phyloP scores from a whole-genome alignment of 495 filamentous ascomycete species.

The Massariosphaeria phaeospora region DNA sequence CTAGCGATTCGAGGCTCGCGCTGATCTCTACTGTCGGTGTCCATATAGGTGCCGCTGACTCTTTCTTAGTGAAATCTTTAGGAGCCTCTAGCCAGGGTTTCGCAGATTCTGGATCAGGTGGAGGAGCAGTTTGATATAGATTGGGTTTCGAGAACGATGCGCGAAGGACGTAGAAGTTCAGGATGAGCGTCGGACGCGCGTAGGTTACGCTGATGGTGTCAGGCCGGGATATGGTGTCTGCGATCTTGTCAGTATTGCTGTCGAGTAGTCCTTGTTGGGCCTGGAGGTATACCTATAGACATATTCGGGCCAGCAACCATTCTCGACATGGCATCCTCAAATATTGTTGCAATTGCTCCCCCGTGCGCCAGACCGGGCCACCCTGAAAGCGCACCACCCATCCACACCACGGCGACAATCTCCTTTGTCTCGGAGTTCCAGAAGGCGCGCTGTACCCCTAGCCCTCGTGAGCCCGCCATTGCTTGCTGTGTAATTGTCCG shows the following conservation, averaged over 20 bases:
- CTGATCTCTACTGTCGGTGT: slow-evolving; percentile 17
- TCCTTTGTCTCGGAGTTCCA: slow-evolving; percentile 49
- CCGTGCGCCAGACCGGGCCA: slow-evolving; percentile 79
- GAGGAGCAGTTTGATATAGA: slow-evolving; percentile 17
- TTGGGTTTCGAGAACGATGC: slow-evolving; percentile 38
- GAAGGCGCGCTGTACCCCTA: slow-evolving; percentile 42
- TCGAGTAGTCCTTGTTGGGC: too few species aligned
- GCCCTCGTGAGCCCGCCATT: slow-evolving; percentile 32
- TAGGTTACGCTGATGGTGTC: slow-evolving; percentile 58
- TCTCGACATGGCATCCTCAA: slow-evolving; percentile 58
- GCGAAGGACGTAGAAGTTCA: slow-evolving; percentile 61
- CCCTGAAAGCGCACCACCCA: slow-evolving; percentile 59
- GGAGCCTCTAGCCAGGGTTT: slow-evolving; percentile 23
- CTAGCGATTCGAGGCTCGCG: slow-evolving; percentile 40
- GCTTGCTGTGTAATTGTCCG: slow-evolving; percentile 13
- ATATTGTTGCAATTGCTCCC: slow-evolving; percentile 62
- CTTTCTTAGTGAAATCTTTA: slow-evolving; percentile 30
- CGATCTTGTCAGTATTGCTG: background rate
- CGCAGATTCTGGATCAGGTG: slow-evolving; percentile 16
- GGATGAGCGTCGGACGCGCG: slow-evolving; percentile 51
- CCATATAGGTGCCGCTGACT: slow-evolving; percentile 8
- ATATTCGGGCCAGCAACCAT: slow-evolving; percentile 39
- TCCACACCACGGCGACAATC: slow-evolving; percentile 54
- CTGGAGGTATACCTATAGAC: slow-evolving; percentile 17
- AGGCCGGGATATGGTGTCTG: slow-evolving; percentile 24